These are phyloP conservation scores for Diversispora eburnea DNA, from an alignment of 192 early-diverging fungal genomes.

Conservation along the genomic window DNA sequence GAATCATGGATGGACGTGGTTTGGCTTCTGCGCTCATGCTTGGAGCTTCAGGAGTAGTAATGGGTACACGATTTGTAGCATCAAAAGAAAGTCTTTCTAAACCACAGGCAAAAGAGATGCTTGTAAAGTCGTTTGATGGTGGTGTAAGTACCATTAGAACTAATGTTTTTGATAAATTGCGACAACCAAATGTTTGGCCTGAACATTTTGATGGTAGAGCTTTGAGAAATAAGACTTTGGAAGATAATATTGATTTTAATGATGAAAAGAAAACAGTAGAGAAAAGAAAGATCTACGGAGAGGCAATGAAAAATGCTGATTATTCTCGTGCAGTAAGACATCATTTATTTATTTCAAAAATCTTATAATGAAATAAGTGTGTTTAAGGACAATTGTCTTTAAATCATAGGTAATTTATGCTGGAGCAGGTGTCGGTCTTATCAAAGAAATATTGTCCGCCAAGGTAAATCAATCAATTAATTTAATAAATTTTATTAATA, in stretches of 20 bases:
- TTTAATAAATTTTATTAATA: no score
- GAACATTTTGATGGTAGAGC: constrained; percentile 35
- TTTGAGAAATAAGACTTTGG: constrained; percentile 32
- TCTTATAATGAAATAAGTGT: neutral
- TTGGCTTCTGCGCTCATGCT: constrained; percentile 29
- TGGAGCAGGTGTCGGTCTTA: neutral
- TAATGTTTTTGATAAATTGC: constrained; percentile 42
- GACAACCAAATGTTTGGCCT: constrained; percentile 38
- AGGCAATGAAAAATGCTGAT: neutral
- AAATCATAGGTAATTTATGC: neutral
- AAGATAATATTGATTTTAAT: constrained; percentile 20
- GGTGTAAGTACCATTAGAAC: constrained; percentile 39
- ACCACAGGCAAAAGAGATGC: constrained; percentile 36
- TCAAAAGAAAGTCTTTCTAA: constrained; percentile 28
- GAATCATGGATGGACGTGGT: constrained; percentile 30
- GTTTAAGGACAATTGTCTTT: neutral
- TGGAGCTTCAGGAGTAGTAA: constrained; percentile 43
- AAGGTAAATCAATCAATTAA: neutral
- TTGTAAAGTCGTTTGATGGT: constrained; percentile 40
- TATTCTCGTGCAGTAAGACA: neutral
- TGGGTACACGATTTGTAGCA: constrained; percentile 45
- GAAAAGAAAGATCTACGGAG: neutral
- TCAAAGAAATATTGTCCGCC: neutral
- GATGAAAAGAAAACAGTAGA: neutral
- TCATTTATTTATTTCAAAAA: neutral